These are phyloP conservation scores for Tubosaeta brunneosetosa DNA, from an alignment of 768 basidiomycete genomes.

Conservation along the genomic window DNA sequence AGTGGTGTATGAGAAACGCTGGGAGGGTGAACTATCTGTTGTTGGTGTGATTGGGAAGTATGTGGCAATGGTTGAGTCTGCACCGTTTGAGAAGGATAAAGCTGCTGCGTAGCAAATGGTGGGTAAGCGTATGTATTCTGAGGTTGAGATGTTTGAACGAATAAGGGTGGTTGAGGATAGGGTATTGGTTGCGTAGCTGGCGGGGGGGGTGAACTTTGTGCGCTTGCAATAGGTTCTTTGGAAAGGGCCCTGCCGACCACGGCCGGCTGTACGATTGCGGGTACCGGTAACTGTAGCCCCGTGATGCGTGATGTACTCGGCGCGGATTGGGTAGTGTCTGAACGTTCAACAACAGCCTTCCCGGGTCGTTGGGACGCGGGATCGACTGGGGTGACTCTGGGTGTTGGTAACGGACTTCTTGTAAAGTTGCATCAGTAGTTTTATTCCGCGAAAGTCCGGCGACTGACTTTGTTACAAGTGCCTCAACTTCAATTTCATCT, in stretches of 20 bases:
- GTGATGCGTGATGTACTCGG: not conserved
- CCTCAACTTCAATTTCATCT: constrained; percentile 37
- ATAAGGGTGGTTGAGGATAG: constrained; percentile 10
- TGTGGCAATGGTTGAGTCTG: constrained; percentile 17
- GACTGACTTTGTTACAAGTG: constrained; percentile 42
- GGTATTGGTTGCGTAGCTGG: constrained; percentile 7
- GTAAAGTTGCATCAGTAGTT: constrained; percentile 17
- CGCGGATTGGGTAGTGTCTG: not conserved
- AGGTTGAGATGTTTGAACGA: constrained; percentile 14
- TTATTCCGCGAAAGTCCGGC: constrained; percentile 6
- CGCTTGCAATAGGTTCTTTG: constrained; percentile 4
- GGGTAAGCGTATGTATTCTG: constrained; percentile 15
- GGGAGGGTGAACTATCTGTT: constrained; percentile 7
- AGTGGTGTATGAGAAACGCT: constrained; percentile 8
- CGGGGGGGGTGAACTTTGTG: constrained; percentile 3
- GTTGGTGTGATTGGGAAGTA: constrained; percentile 18
- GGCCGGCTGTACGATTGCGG: not conserved
- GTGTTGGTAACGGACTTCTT: constrained; percentile 63
- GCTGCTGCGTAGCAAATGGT: constrained; percentile 14
- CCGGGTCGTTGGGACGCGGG: constrained; percentile 11
- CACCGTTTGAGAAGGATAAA: constrained; percentile 11
- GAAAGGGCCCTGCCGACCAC: not conserved
- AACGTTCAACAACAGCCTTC: constrained; percentile 2
- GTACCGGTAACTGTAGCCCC: not conserved
- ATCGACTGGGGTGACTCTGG: constrained; percentile 51